Conservation (phyloP, 805 yeast species). For the Cyberlindnera misumaiensis region DNA sequence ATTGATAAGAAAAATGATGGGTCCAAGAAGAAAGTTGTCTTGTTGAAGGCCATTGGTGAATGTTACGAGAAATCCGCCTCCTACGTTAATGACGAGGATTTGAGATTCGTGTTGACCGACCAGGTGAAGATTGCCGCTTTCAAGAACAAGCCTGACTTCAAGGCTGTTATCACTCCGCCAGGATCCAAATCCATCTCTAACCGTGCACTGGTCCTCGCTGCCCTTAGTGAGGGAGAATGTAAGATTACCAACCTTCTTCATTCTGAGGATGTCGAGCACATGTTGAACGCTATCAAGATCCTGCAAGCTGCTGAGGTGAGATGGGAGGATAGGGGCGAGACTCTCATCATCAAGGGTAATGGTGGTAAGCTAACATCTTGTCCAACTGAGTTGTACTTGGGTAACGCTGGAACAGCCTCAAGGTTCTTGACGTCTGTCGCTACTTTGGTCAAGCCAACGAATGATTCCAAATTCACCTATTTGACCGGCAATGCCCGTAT, state of each 20-base stretch:
- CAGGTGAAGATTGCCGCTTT: conserved; percentile 66
- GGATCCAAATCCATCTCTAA: conserved; percentile 97
- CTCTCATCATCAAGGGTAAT: conserved; percentile 76
- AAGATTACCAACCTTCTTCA: conserved; percentile 80
- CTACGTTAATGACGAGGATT: conserved; percentile 70
- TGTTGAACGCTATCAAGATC: conserved; percentile 79
- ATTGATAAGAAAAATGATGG: conserved; percentile 97
- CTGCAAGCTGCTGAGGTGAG: conserved; percentile 76
- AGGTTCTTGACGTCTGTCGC: conserved; percentile 91
- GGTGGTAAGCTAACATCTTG: conserved; percentile 71
- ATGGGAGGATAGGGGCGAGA: conserved; percentile 86
- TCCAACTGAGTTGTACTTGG: conserved; percentile 68
- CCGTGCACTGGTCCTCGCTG: conserved; percentile 88
- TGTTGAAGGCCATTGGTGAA: conserved; percentile 78
- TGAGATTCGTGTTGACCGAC: conserved; percentile 76
- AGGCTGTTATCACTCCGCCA: conserved; percentile 65
- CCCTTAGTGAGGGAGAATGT: conserved; percentile 82
- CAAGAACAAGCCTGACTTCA: conserved; percentile 23
- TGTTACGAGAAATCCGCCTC: conserved; percentile 88
- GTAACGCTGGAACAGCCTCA: conserved; percentile 98
- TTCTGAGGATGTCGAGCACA: conserved; percentile 93
- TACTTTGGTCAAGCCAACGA: conserved; percentile 57
- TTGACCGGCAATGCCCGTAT: conserved; percentile 93
- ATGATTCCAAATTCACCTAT: conserved; percentile 39
- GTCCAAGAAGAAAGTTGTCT: conserved; percentile 76